Conservation (phyloP, 2,329 filamentous ascomycete species). For the Metarhizium anisopliae region DNA sequence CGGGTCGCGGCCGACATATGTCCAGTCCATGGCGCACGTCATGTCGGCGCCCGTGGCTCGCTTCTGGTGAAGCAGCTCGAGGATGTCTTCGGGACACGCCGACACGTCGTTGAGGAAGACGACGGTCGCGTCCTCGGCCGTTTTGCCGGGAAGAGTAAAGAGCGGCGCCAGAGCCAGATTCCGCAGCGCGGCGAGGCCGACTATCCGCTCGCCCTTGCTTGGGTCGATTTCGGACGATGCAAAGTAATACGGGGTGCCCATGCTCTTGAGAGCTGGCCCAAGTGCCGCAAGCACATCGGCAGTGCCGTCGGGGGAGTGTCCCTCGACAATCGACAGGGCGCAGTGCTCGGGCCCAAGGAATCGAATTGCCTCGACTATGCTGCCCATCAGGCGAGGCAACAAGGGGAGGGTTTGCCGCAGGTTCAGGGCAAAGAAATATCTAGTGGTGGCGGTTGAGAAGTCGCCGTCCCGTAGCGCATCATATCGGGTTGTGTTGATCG, state of each 20-base stretch:
- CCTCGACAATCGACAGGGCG: slow-evolving; percentile 21
- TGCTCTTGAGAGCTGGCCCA: slow-evolving; percentile 24
- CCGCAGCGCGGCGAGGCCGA: slow-evolving; percentile 38
- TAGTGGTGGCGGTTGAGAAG: slow-evolving; percentile 4
- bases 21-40: slow-evolving; percentile 53
- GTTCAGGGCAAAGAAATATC: slow-evolving; percentile 45
- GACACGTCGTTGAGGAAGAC: slow-evolving; percentile 48
- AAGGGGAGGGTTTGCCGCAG: slow-evolving; percentile 32
- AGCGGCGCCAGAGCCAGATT: slow-evolving; percentile 44
- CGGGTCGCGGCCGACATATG: slow-evolving; percentile 16
- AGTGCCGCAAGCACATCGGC: slow-evolving; percentile 35
- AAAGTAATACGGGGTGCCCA: slow-evolving; percentile 33
- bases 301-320: slow-evolving; percentile 31
- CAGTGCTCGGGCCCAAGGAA: slow-evolving; percentile 40
- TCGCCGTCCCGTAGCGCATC: slow-evolving; percentile 10
- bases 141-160: slow-evolving; percentile 15
- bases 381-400: slow-evolving; percentile 35
- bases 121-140: slow-evolving; percentile 30
- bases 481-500: slow-evolving; percentile 11
- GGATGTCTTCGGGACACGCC: slow-evolving; percentile 43
- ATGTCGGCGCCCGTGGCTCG: slow-evolving; percentile 38
- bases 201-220: slow-evolving; percentile 32
- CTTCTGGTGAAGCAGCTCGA: slow-evolving; percentile 46
- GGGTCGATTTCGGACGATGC: slow-evolving; percentile 34
- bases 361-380: slow-evolving; percentile 36